phyloP scores from a whole-genome alignment of 1,139 yeast species.

The Candida gigantensis region DNA sequence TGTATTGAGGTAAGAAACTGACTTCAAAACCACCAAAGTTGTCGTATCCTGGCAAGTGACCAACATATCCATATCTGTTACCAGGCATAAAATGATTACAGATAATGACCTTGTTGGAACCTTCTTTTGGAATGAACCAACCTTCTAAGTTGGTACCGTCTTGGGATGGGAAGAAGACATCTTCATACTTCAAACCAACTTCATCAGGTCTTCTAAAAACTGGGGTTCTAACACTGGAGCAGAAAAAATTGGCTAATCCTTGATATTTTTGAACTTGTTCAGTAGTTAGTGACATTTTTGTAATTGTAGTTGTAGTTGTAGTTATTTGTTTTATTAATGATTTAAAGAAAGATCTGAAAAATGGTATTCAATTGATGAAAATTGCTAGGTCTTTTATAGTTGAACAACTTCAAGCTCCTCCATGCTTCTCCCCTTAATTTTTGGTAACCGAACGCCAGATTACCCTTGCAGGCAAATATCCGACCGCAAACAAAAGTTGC shows the following conservation, averaged over 20 bases:
- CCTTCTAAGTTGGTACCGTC: constrained; percentile 5
- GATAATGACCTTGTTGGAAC: constrained; percentile 3
- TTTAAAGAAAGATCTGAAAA: too few relatives aligned
- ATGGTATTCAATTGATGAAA: too few relatives aligned
- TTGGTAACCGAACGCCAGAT: too few relatives aligned
- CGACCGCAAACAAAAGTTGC: too few relatives aligned
- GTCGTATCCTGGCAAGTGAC: constrained; percentile 1
- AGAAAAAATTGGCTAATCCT: constrained; percentile 3
- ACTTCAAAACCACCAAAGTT: constrained; percentile 5
- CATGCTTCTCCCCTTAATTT: too few relatives aligned
- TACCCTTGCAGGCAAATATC: too few relatives aligned
- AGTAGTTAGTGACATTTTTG: constrained; percentile 2
- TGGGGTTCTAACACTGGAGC: constrained; percentile 3
- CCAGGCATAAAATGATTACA: constrained; percentile 6
- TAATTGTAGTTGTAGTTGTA: neutral
- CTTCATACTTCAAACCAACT: constrained; percentile 3
- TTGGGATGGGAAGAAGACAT: constrained; percentile 2
- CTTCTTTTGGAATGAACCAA: constrained; percentile 4
- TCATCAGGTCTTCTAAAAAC: constrained; percentile 3
- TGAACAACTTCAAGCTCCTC: too few relatives aligned
- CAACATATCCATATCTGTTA: constrained; percentile 4
- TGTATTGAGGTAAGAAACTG: constrained; percentile 4
- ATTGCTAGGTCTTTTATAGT: too few relatives aligned
- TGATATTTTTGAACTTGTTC: constrained; percentile 4
- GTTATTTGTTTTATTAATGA: neutral